Evolutionary conservation across 164 flowering plant genomes (phyloP).

Genomic region (Chimonanthus salicifolius): DNA sequence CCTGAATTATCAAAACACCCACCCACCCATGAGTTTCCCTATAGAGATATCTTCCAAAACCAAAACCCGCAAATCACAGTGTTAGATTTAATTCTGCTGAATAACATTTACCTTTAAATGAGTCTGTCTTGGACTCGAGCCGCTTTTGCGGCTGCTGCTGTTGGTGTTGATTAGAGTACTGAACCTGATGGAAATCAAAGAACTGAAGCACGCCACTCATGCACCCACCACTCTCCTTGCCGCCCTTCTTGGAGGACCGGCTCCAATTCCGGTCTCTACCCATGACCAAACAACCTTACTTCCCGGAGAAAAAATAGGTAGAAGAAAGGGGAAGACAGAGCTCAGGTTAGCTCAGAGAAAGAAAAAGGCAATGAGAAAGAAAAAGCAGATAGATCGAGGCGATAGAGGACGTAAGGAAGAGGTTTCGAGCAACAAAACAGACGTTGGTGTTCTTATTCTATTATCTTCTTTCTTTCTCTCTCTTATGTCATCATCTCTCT

Average conservation of each 20-base stretch:
- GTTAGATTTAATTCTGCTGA: no score
- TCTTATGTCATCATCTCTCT: background rate
- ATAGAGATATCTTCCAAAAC: background rate
- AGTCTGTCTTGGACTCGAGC: background rate
- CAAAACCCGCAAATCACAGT: background rate
- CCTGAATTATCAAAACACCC: conserved; percentile 33
- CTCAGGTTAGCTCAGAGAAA: background rate
- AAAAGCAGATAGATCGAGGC: background rate
- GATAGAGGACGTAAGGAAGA: background rate
- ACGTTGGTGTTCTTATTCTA: no score
- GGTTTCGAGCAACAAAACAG: background rate
- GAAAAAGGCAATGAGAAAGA: background rate
- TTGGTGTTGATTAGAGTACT: background rate
- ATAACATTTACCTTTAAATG: conserved; percentile 1
- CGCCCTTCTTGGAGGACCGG: background rate
- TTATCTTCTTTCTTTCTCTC: background rate
- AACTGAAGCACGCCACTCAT: conserved; percentile 5
- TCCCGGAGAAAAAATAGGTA: background rate
- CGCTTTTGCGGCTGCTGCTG: conserved; percentile 1
- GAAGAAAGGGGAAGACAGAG: background rate
- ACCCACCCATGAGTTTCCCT: background rate
- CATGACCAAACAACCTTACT: background rate
- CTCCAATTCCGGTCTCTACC: conserved; percentile 8
- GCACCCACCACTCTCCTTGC: conserved; percentile 5
- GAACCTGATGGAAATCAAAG: conserved; percentile 11